Evolutionary conservation across 805 yeast species (phyloP).

Genomic region (Wickerhamomyces canadensis): DNA sequence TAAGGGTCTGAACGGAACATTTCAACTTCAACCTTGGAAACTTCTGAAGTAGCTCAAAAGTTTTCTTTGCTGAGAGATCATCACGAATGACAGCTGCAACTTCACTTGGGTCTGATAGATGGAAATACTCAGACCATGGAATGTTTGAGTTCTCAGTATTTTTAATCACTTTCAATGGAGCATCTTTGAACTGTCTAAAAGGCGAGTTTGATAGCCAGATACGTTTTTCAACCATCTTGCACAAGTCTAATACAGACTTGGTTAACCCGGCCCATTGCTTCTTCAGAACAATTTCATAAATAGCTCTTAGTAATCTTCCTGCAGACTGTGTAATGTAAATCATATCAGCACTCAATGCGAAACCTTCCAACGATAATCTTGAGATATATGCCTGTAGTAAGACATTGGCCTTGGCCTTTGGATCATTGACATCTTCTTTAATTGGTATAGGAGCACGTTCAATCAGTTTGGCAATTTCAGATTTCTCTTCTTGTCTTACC

Average conservation of each 20-base stretch:
- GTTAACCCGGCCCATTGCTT: conserved; percentile 71
- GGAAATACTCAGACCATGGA: conserved; percentile 78
- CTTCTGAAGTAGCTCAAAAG: conserved; percentile 53
- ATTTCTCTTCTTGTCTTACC: conserved; percentile 78
- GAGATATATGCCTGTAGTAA: conserved; percentile 87
- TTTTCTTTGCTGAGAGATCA: conserved; percentile 56
- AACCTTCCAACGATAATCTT: conserved; percentile 68
- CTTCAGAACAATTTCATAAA: conserved; percentile 67
- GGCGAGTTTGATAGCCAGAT: conserved; percentile 87
- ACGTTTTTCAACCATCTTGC: conserved; percentile 75
- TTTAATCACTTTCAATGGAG: conserved; percentile 63
- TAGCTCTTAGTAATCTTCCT: conserved; percentile 79
- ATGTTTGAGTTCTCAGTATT: conserved; percentile 75
- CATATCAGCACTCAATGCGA: conserved; percentile 92
- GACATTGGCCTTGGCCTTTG: conserved; percentile 72
- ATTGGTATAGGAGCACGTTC: conserved; percentile 85
- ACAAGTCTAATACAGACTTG: conserved; percentile 50
- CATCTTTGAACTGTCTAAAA: conserved; percentile 71
- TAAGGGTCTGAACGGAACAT: conserved; percentile 70
- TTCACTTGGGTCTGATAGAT: conserved; percentile 60
- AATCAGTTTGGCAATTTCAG: conserved; percentile 62
- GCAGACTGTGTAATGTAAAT: conserved; percentile 90
- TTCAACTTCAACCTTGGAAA: conserved; percentile 66
- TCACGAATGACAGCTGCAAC: conserved; percentile 77
- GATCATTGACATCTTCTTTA: conserved; percentile 62